These are phyloP conservation scores for Breviolum minutum DNA, from an alignment of 73 alveolate genomes.

Conservation along the genomic window DNA sequence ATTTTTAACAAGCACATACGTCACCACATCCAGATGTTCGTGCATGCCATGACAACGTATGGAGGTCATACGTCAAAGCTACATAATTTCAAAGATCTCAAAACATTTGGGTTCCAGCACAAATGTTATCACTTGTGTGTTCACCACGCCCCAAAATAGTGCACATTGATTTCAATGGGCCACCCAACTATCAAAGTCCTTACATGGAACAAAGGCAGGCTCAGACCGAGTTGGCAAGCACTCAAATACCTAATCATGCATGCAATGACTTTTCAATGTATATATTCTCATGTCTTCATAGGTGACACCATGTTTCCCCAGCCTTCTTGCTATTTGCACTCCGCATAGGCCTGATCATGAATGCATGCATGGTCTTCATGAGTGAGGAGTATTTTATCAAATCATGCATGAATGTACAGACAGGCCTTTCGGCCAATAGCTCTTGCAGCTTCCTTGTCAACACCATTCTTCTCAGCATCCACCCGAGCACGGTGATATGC, in stretches of 20 bases:
- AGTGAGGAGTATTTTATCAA: not conserved
- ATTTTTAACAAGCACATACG: not conserved
- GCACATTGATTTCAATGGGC: too few relatives aligned
- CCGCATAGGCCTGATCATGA: not conserved
- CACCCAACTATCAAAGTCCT: too few relatives aligned
- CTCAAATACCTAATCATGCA: too few relatives aligned
- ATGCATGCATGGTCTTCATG: not conserved
- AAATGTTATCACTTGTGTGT: slow-evolving; percentile 15
- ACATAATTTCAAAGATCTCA: too few relatives aligned
- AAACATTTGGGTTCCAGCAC: not conserved
- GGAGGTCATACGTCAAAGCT: not conserved
- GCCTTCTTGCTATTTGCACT: too few relatives aligned
- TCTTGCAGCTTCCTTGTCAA: not conserved
- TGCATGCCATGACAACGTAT: not conserved
- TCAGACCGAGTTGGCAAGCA: too few relatives aligned
- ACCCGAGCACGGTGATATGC: not conserved
- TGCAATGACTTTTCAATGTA: too few relatives aligned
- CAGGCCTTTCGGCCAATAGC: slow-evolving; percentile 8
- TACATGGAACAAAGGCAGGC: too few relatives aligned
- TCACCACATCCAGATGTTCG: not conserved
- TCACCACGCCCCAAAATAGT: not conserved
- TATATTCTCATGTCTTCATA: too few relatives aligned
- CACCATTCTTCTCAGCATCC: not conserved
- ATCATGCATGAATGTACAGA: not conserved
- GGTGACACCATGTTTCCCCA: too few relatives aligned